Percentiles rank a stretch among this genome's conserved stretches.
These are phyloP conservation scores for Stagonosporopsis cucurbitacearum DNA, from an alignment of 2,329 filamentous ascomycete species.

Conservation along the genomic window DNA sequence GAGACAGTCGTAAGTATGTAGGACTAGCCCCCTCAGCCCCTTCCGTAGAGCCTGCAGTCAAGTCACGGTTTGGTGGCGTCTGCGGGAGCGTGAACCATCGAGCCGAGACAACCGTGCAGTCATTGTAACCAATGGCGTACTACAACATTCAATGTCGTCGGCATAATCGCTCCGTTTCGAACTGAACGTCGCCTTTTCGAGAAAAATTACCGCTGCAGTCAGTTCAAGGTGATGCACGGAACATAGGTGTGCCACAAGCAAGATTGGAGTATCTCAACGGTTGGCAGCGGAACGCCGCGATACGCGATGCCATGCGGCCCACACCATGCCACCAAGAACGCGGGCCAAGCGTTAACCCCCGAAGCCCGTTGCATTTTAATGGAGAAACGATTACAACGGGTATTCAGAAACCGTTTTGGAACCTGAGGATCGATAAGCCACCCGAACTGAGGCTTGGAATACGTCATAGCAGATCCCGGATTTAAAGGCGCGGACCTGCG, in stretches of 20 bases:
- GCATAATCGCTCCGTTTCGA: background rate
- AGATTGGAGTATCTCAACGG: background rate
- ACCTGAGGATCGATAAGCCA: constrained; percentile 1
- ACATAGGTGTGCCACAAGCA: background rate
- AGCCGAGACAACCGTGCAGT: background rate
- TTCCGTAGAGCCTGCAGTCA: background rate
- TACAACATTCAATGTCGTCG: background rate
- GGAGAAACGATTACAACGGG: background rate
- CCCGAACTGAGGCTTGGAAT: background rate
- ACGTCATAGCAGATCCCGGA: constrained; percentile 7
- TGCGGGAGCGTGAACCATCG: background rate
- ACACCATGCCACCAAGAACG: background rate
- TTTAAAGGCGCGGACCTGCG: constrained; percentile 3
- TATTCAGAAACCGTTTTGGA: background rate
- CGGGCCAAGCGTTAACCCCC: background rate
- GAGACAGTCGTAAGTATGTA: background rate
- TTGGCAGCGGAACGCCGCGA: background rate
- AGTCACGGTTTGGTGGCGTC: background rate
- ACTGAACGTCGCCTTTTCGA: background rate
- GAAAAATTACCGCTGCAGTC: background rate
- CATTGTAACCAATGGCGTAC: background rate
- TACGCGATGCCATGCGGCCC: background rate
- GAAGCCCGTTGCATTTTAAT: background rate
- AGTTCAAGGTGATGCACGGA: background rate
- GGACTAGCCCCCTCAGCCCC: too few species aligned